Conservation (phyloP, 2,329 filamentous ascomycete genomes). For the Trichoderma aggressivum region DNA sequence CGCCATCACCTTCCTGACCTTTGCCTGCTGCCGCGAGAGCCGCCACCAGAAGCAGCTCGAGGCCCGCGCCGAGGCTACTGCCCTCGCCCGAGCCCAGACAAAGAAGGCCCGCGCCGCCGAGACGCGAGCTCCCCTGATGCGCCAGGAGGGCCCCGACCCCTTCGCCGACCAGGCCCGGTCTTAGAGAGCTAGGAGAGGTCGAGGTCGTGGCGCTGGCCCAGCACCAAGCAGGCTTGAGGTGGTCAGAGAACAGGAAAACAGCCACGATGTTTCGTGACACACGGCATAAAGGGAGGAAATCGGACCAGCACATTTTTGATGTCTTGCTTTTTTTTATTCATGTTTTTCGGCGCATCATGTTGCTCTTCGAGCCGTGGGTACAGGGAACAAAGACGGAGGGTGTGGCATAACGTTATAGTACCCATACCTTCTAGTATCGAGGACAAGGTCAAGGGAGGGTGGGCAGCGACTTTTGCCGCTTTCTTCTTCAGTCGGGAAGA, state of each 20-base stretch:
- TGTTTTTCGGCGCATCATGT: slow-evolving; percentile 9
- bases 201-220: neutral
- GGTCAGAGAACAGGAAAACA: neutral
- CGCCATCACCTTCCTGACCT: slow-evolving; percentile 41
- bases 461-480: neutral
- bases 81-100: slow-evolving; percentile 46
- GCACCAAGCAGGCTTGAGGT: slow-evolving; percentile 15
- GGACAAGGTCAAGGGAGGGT: neutral
- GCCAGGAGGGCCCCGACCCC: slow-evolving; percentile 31
- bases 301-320: slow-evolving; percentile 6
- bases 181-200: slow-evolving; percentile 25
- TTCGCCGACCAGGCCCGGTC: slow-evolving; percentile 37
- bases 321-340: slow-evolving; percentile 7
- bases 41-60: slow-evolving; percentile 41
- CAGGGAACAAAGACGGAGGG: neutral
- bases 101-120: slow-evolving; percentile 40
- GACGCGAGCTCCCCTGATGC: slow-evolving; percentile 37
- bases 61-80: slow-evolving; percentile 49
- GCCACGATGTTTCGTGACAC: slow-evolving; percentile 4
- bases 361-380: slow-evolving; percentile 16
- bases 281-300: neutral
- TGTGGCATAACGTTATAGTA: neutral
- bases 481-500: neutral
- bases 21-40: slow-evolving; percentile 52
- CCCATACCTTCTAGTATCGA: neutral